A percentile compares a stretch with the other conserved stretches of the same genome.
Evolutionary conservation across 345 rosid genomes (phyloP).

Genomic region (Salix brachista): DNA sequence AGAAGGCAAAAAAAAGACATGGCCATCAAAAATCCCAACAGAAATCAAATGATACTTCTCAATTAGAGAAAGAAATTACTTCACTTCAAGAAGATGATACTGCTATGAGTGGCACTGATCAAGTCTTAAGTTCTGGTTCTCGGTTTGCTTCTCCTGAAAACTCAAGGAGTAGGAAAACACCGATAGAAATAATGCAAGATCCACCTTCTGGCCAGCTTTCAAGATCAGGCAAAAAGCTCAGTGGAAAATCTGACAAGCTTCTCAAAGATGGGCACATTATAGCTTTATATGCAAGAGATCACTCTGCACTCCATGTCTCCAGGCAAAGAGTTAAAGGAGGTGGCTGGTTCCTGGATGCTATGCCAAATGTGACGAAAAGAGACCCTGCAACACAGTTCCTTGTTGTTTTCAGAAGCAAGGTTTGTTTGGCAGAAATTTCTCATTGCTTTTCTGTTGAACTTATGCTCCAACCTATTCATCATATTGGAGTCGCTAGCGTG

Average conservation of each 20-base stretch:
- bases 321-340: constrained; percentile 95
- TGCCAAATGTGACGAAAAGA: constrained; percentile 85
- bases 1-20: constrained; percentile 93
- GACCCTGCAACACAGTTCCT: constrained; percentile 99
- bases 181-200: constrained; percentile 59
- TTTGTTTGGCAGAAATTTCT: constrained; percentile 24
- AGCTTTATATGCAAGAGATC: constrained; percentile 80
- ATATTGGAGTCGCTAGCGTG: neutral
- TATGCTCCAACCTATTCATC: neutral
- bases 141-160: constrained; percentile 79
- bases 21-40: constrained; percentile 62
- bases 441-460: constrained; percentile 1
- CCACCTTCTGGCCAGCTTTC: constrained; percentile 44
- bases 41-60: constrained; percentile 56
- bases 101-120: constrained; percentile 87
- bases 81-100: constrained; percentile 78
- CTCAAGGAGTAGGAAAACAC: constrained; percentile 75
- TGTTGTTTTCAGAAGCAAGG: constrained; percentile 83
- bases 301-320: constrained; percentile 67
- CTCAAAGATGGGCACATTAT: constrained; percentile 88
- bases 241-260: constrained; percentile 51
- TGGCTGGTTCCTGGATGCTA: constrained; percentile 89
- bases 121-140: constrained; percentile 72
- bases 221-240: constrained; percentile 49
- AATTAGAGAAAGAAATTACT: constrained; percentile 60